Percentiles rank a stretch among this genome's conserved stretches.
phyloP scores from a whole-genome alignment of 73 alveolate genomes.

The Stentor coeruleus region DNA sequence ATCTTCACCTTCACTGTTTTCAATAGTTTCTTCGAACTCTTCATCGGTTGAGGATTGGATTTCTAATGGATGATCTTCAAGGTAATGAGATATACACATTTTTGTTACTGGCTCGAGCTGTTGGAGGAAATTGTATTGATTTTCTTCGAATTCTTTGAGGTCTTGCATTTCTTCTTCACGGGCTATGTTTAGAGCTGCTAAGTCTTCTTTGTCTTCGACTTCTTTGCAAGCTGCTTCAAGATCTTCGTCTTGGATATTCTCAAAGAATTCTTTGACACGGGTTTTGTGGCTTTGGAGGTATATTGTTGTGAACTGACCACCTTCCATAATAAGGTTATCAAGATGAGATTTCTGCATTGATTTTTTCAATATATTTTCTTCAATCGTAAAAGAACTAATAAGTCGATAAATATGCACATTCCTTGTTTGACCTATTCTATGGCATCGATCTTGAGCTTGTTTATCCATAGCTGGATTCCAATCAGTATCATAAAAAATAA shows the following conservation, averaged over 20 bases:
- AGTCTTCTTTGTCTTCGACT: conserved; percentile 16
- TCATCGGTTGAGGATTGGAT: neutral
- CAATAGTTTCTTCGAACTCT: neutral
- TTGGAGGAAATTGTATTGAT: neutral
- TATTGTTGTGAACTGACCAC: conserved; percentile 42
- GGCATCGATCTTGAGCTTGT: conserved; percentile 99
- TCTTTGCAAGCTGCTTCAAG: conserved; percentile 18
- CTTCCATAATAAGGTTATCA: conserved; percentile 94
- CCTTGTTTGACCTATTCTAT: conserved; percentile 99
- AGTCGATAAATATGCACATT: conserved; percentile 98
- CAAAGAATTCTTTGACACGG: conserved; percentile 18
- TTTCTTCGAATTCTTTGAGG: neutral
- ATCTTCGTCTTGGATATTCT: conserved; percentile 9
- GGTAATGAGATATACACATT: neutral
- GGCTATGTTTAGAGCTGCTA: neutral
- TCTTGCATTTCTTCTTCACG: neutral
- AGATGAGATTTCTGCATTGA: conserved; percentile 92
- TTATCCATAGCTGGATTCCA: conserved; percentile 99
- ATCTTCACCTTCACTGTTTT: conserved; percentile 13
- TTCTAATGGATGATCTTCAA: neutral
- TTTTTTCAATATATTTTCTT: conserved; percentile 94
- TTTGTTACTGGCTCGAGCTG: neutral
- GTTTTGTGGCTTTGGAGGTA: conserved; percentile 1
- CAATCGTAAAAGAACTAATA: conserved; percentile 84
- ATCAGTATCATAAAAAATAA: conserved; percentile 99